Evolutionary conservation across 305 asterid species (phyloP).

Genomic region (Fraxinus latifolia): DNA sequence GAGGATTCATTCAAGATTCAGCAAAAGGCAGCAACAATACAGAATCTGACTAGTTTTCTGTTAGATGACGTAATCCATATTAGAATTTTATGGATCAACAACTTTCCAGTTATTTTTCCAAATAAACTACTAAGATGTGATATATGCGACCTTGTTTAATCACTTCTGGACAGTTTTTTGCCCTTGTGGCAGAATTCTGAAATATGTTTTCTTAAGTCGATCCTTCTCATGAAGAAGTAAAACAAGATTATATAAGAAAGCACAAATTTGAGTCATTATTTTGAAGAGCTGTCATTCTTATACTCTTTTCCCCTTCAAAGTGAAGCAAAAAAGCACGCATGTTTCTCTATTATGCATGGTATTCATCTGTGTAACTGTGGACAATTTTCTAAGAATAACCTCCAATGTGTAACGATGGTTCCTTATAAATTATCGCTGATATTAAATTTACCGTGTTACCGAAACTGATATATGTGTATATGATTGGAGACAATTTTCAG

Average conservation of each 20-base stretch:
- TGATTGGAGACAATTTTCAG: conserved; percentile 45
- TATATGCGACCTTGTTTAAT: not conserved
- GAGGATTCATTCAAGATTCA: not conserved
- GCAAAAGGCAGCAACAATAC: not conserved
- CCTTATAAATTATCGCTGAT: conserved; percentile 1
- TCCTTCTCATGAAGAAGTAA: not conserved
- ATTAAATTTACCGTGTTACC: not conserved
- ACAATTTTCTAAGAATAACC: not conserved
- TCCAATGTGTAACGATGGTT: conserved; percentile 1
- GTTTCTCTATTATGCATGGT: not conserved
- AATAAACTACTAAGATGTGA: not conserved
- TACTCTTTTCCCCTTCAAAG: not conserved
- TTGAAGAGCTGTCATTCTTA: not conserved
- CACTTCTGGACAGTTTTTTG: not conserved
- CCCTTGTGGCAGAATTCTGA: not conserved
- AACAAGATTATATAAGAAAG: not conserved
- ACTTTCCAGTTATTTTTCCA: not conserved
- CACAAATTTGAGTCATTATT: conserved; percentile 5
- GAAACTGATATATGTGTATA: conserved; percentile 17
- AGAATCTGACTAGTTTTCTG: not conserved
- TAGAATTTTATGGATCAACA: not conserved
- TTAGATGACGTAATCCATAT: not conserved
- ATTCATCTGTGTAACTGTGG: not conserved
- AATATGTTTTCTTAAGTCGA: not conserved
- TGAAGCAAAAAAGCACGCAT: not conserved